Evolutionary conservation across 495 filamentous ascomycete genomes (phyloP), one percentile per base, ranked within the genome.

Genomic region (Penicillium ucsense): DNA sequence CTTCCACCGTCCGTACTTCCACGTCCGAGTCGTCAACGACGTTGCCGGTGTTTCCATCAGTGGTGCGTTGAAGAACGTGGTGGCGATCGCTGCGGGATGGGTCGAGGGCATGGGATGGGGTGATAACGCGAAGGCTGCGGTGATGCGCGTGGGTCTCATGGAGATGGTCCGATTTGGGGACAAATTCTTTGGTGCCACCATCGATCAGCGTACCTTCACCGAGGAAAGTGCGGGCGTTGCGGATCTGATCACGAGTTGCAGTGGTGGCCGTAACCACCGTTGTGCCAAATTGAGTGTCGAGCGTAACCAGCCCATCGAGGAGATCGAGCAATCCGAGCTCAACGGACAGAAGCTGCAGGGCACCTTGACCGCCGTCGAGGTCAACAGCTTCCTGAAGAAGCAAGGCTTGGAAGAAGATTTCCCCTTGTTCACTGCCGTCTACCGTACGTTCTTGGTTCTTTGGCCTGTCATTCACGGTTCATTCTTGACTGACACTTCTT

Each of bases 321-420:
- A 96, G 70, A 77, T 99, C 48, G 94, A 97, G 77, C 75, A 78
- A 60, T 75, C 76, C 36, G 89, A 95, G 66, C 74, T 99, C 50
- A 99, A 99, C 62, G 94, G 94, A 32, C 94, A 99, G 76, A 95
- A 89, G 71, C 69, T 99, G 53, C 94, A 97, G 65, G 94, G 94
- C 11, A 95, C 87, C 5, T 82, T 83, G 58, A 99, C 94, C 34
- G 86, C 92, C 12, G 78, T 78, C 40, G 94, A 99, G 62, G 90
- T 99, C 11, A 84, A 91, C 70, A 76, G 68, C 38, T 96, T 96
- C 65, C 65, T 99, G 64, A 87, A 83, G 69, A 79, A 78, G 41
- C 78, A 82, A 55, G 82, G 81, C 4, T 69, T 79, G 51, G 89
- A 94, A 68, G 67, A 80, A 27, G 85, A 94, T 37, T 99, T 92